Base-by-base conservation (phyloP, 495 filamentous ascomycete genomes). In the Bryoglossum gracile region DNA sequence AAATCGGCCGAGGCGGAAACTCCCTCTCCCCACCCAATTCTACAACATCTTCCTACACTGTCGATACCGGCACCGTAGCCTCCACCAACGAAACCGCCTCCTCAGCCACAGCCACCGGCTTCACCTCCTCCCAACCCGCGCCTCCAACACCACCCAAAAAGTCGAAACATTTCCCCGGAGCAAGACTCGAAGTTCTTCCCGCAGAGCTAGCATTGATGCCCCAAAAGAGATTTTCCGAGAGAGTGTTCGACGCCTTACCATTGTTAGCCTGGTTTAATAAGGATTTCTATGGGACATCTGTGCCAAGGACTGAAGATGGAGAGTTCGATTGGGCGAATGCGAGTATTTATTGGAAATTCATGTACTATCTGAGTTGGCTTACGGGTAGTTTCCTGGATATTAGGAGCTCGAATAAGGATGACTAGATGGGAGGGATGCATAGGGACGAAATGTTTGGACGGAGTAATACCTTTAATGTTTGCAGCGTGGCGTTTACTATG, bases 251-350 rank as follows among this genome's bases (percentile, higher is more conserved):
- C 30, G 73, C 76, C 21, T 76, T 87, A 26, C 81, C 83, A 0
- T 66, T 84, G 39, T 58, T 85, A 43, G 75, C 70, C 47, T 84
- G 82, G 77, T 83, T 89, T 53, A 82, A 77, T 3, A 78, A 83
- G 22, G 84, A 87, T 50, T 79, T 92, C 48, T 90, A 94, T 46
- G 89, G 88, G 3, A 81, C 81, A 53, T 76, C 81, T 43, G 80
- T 90, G 17, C 85, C 86, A 32, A 73, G 86, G 34, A 80, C 71
- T 26, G 87, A 89, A n/a, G 69, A 80, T 39, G 88, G 87, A n/a
- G 76, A 77, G 1, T 89, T 94, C 51, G 88, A 95, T 56, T 83
- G 77, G 65, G 75, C 72, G 30, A 76, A 71, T 50, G 88, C 88
- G 2, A 86, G 80, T 49, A 61, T 82, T 34, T 94, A 90, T 65